Evolutionary conservation across 768 basidiomycete genomes (phyloP), one percentile per base, ranked within the genome.

Genomic region (Pulveroboletus sp.): DNA sequence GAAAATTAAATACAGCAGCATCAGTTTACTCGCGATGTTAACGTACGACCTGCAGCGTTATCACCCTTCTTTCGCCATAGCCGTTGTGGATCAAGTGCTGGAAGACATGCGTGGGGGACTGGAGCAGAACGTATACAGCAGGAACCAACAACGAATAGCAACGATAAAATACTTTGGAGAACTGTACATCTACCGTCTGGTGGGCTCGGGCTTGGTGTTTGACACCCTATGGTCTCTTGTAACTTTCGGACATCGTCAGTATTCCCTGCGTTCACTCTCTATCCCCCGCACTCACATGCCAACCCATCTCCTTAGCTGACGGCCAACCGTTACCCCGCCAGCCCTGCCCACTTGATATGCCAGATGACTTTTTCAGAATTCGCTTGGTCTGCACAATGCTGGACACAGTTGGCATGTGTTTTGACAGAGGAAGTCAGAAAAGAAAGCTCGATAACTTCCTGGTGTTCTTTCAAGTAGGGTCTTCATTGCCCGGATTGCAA

Each of bases 351-450:
- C 74, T 96, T 46, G 96, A 99, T 64, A 86, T 89, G 75, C 89
- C 90, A 1, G 91, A 97, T 66, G 96, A 99, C 64, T 98, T 89
- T 69, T 99, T 99, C 80, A 84, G 96, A 29, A 68, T 97, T 48
- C 79, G 96, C 12, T 77, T 99, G 45, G 82, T 95, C 37, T 98
- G 96, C 64, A 88, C 88, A 7, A 74, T 99, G 32, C 75, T 99
- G 17, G 95, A 98, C 68, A 92, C 94, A 0, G 94, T 93, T 64
- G 96, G 95, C 17, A 91, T 94, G 80, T 98, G 95, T 71, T 98
- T 99, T 68, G 95, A 97, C 67, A 83, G 86, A 34, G 96, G 95
- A 1, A 83, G 86, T 5, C 89, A 92, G 65, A 90, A 85, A 68
- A 87, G 87, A 74, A 97, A 94, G 65, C 72, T 99, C 20, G 96